Percentiles rank a stretch among this genome's conserved stretches.
phyloP scores from a whole-genome alignment of 768 basidiomycete genomes.

The Suillus spraguei region DNA sequence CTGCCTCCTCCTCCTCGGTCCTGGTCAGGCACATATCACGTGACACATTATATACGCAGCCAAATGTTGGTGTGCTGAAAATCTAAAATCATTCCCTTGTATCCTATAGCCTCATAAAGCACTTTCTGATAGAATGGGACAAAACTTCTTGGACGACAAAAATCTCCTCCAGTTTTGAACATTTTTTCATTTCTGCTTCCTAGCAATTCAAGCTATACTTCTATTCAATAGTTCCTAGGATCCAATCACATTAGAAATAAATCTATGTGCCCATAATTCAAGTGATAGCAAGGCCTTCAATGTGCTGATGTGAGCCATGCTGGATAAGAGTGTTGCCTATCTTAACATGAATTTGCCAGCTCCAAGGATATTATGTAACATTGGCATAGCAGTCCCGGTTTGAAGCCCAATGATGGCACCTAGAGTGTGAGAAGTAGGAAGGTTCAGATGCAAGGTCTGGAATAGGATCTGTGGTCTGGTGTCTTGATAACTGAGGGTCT shows the following conservation, averaged over 20 bases:
- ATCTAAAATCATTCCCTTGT: neutral
- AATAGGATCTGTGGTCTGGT: too few relatives aligned
- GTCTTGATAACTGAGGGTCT: too few relatives aligned
- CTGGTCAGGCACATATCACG: neutral
- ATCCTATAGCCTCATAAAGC: neutral
- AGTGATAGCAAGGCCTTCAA: neutral
- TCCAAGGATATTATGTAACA: too few relatives aligned
- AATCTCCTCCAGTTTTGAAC: constrained; percentile 1
- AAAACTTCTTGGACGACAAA: neutral
- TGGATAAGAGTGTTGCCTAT: too few relatives aligned
- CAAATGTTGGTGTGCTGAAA: neutral
- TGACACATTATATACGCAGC: neutral
- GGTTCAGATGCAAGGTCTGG: too few relatives aligned
- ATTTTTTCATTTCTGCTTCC: constrained; percentile 1
- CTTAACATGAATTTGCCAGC: too few relatives aligned
- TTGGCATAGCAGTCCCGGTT: too few relatives aligned
- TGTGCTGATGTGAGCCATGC: too few relatives aligned
- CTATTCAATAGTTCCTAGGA: neutral
- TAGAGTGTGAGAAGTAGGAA: too few relatives aligned
- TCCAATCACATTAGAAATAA: neutral
- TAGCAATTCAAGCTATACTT: neutral
- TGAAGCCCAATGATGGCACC: too few relatives aligned
- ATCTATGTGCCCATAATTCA: constrained; percentile 27
- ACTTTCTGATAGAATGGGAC: neutral
- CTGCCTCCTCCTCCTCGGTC: constrained; percentile 1